A percentile compares a stretch with the other conserved stretches of the same genome.
Evolutionary conservation across 23 red algal species (phyloP).

Genomic region (Chondrus crispus): DNA sequence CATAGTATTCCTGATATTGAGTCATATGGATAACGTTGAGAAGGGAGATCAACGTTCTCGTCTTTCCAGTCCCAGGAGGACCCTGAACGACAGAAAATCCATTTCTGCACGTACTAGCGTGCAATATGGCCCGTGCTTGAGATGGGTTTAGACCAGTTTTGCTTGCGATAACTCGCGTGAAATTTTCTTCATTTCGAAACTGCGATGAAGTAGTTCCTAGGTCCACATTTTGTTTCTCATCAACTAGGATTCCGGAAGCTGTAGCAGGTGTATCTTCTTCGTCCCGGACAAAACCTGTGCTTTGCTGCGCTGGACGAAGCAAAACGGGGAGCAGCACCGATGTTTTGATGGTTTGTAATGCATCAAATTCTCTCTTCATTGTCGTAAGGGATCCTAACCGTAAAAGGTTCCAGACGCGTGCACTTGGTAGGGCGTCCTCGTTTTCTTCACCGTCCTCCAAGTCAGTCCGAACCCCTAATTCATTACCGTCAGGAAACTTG

Average conservation of each 20-base stretch:
- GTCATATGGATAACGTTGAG: constrained; percentile 76
- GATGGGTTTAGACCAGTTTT: constrained; percentile 57
- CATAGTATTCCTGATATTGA: constrained; percentile 71
- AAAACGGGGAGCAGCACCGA: constrained; percentile 50
- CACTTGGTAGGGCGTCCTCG: neutral
- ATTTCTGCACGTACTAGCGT: constrained; percentile 4
- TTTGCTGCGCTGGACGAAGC: constrained; percentile 26
- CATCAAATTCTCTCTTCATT: constrained; percentile 67
- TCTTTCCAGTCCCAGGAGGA: constrained; percentile 91
- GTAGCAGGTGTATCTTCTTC: neutral
- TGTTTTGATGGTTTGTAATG: constrained; percentile 42
- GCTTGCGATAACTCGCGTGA: constrained; percentile 35
- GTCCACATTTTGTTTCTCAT: too few species aligned
- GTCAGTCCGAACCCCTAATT: neutral
- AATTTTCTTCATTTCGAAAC: neutral
- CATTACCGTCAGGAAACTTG: constrained; percentile 41
- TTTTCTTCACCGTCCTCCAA: constrained; percentile 11
- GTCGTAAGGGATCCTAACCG: constrained; percentile 60
- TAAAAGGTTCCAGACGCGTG: constrained; percentile 42
- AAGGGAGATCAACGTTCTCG: constrained; percentile 65
- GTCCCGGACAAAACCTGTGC: neutral
- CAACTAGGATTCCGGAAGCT: too few species aligned
- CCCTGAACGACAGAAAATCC: constrained; percentile 77
- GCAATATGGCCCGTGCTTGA: constrained; percentile 44
- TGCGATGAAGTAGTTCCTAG: neutral